Percentiles rank a stretch among this genome's conserved stretches.
Conservation (phyloP, 2,329 filamentous ascomycete species). For the Chaetomiaceae sp. region DNA sequence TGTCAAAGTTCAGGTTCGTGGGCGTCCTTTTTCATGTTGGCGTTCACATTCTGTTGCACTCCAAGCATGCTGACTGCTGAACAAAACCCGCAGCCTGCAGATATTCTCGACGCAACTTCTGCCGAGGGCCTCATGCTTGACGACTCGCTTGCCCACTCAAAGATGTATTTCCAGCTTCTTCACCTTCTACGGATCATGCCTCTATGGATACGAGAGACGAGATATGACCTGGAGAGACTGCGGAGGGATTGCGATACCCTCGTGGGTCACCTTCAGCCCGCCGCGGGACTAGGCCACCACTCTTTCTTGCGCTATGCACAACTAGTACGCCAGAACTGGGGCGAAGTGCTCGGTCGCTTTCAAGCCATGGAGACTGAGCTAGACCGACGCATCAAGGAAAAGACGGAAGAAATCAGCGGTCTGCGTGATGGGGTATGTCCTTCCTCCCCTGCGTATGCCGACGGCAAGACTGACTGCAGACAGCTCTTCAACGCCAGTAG, state of each 20-base stretch:
- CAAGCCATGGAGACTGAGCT: not conserved
- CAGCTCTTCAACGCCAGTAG: not conserved
- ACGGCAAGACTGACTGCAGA: too few relatives aligned
- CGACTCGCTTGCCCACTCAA: not conserved
- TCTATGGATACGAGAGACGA: not conserved
- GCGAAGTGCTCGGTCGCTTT: not conserved
- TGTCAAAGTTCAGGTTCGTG: not conserved
- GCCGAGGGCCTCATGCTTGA: not conserved
- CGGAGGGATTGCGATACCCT: not conserved
- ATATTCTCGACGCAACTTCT: not conserved
- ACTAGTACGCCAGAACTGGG: not conserved
- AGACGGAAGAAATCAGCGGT: not conserved
- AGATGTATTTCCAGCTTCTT: not conserved
- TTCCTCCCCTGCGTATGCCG: not conserved
- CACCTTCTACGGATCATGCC: not conserved
- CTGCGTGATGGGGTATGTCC: not conserved
- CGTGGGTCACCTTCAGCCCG: not conserved
- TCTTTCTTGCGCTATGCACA: not conserved
- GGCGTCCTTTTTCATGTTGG: too few relatives aligned
- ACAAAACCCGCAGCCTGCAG: not conserved
- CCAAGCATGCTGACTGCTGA: not conserved
- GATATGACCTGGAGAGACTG: not conserved
- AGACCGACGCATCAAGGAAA: not conserved
- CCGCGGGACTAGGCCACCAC: not conserved
- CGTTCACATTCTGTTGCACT: not conserved